These are phyloP conservation scores for Rhipidocladum racemiflorum DNA, from an alignment of 176 grass and related monocot genomes.

Conservation along the genomic window DNA sequence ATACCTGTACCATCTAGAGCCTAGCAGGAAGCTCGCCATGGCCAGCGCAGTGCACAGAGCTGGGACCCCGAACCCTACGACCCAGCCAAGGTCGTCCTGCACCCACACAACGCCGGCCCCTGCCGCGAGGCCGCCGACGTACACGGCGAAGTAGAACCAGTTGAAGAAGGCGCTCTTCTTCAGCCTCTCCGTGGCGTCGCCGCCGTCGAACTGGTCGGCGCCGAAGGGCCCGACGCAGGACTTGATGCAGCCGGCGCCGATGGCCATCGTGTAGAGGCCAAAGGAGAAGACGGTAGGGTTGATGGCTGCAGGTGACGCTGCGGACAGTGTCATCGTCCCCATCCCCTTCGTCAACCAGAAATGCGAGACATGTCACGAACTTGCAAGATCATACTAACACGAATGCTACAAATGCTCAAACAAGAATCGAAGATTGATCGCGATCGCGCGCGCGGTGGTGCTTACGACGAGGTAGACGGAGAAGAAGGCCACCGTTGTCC, in stretches of 20 bases:
- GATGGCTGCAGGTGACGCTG: background rate
- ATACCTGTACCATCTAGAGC: conserved; percentile 45
- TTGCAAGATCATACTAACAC: too few species aligned
- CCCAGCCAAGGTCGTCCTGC: conserved; percentile 51
- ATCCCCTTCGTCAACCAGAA: conserved; percentile 19
- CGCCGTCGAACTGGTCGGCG: conserved; percentile 39
- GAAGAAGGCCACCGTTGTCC: conserved; percentile 36
- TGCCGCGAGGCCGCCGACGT: conserved; percentile 33
- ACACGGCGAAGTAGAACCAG: conserved; percentile 46
- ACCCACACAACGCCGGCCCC: conserved; percentile 48
- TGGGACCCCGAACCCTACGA: conserved; percentile 46
- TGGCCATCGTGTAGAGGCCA: conserved; percentile 37
- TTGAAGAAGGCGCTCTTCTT: conserved; percentile 54
- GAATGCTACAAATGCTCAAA: background rate
- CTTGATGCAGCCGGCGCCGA: conserved; percentile 36
- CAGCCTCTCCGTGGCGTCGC: conserved; percentile 27
- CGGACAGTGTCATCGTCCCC: conserved; percentile 31
- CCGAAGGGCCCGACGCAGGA: conserved; percentile 37
- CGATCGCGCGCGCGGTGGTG: too few species aligned
- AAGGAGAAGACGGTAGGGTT: conserved; percentile 18
- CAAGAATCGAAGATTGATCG: background rate
- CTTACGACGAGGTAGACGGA: conserved; percentile 38
- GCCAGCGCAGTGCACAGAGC: conserved; percentile 40
- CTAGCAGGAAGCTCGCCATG: conserved; percentile 32
- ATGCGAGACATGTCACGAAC: too few species aligned